Evolutionary conservation across 2,329 filamentous ascomycete genomes (phyloP).

Genomic region (Eutypa lata): DNA sequence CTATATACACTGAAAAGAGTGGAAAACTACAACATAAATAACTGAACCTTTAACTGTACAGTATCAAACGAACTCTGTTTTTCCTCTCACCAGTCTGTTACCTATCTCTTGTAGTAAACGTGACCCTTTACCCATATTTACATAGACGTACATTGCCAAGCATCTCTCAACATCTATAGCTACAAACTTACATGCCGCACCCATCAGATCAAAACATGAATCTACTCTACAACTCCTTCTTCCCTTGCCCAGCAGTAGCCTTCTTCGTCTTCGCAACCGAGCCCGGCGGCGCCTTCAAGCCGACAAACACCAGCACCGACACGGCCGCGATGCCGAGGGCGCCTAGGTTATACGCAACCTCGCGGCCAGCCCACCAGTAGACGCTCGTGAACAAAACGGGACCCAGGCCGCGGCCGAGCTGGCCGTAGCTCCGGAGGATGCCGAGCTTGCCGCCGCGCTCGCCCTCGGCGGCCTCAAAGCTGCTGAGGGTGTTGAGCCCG

Average conservation of each 20-base stretch:
- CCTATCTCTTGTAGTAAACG: no score
- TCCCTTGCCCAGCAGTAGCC: slow-evolving; percentile 15
- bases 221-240: slow-evolving; percentile 25
- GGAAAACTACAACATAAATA: no score
- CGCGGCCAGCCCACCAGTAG: slow-evolving; percentile 97
- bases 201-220: no score
- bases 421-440: slow-evolving; percentile 75
- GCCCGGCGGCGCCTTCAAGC: slow-evolving; percentile 62
- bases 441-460: slow-evolving; percentile 87
- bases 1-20: no score
- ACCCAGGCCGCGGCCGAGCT: slow-evolving; percentile 82
- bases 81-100: no score
- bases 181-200: no score
- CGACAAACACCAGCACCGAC: slow-evolving; percentile 65
- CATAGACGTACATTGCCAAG: no score
- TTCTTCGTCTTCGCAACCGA: slow-evolving; percentile 24
- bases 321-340: slow-evolving; percentile 78
- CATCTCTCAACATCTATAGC: no score
- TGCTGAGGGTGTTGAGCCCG: slow-evolving; percentile 85
- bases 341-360: slow-evolving; percentile 79
- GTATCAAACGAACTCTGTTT: no score
- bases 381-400: slow-evolving; percentile 89
- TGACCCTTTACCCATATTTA: no score
- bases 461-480: slow-evolving; percentile 76
- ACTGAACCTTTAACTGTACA: no score